Base-by-base conservation (phyloP, 2,329 filamentous ascomycete genomes). In the Fusarium penzigii region DNA sequence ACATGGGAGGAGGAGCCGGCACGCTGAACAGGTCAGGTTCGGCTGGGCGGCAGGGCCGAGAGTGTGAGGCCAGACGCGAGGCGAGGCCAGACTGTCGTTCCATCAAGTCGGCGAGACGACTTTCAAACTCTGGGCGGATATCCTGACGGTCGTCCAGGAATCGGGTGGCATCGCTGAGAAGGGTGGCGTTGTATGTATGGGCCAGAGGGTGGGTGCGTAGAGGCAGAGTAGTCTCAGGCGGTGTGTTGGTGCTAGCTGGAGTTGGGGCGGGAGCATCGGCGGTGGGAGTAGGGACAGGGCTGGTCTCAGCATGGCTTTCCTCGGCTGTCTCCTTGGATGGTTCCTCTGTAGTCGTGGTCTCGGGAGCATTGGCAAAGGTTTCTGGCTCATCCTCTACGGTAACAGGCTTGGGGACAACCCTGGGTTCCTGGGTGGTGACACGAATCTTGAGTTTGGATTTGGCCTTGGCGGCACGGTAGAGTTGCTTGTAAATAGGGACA, bases 361-460 rank as follows among this genome's bases (percentile, higher is more conserved):
- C 34, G 16, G 55, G 46, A 14, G 50, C 40, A 14, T 55, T 51
- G 12, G 50, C 44, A 29, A 59, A 53, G n/a, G 61, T 51, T 57
- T 77, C 70, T n/a, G 68, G 70, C 39, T 75, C 78, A 51, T 83
- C 78, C 62, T 86, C 79, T 49, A 81, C 72, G 7, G 78, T 76
- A 40, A 79, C 76, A 12, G 75, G 69, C 64, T 74, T 71, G 16
- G 75, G 72, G 6, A 58, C 56, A 11, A 62, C 56, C 53, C 46
- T 52, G 43, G 46, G 39, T 44, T 63, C 72, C 8, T 67, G 58
- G 34, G 80, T 65, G 14, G 83, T 87, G 38, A 89, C 87, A 61
- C 86, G 90, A 53, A 99, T 83, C 73, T 94, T 92, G 63, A 99
- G 86, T 86, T 97, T 99, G 61, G 92, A 86, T 81, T 99, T 99